Evolutionary conservation across 2,329 filamentous ascomycete species (phyloP).

Genomic region (Nemania sp.): DNA sequence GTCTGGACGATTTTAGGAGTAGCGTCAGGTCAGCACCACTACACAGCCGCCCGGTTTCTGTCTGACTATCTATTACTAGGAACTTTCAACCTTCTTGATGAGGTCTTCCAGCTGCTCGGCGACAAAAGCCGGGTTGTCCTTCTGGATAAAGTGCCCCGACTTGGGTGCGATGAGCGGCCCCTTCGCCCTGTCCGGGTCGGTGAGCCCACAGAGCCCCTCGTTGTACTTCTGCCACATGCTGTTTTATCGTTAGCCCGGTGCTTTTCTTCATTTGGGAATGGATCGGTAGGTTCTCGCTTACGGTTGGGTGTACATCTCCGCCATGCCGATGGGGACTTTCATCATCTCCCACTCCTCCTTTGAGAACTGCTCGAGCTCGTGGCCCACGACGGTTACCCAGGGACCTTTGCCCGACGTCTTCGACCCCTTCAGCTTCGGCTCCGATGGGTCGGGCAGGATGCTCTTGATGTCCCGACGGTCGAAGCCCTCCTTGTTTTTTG

Average conservation of each 20-base stretch:
- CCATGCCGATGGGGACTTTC: constrained; percentile 39
- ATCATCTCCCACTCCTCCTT: constrained; percentile 39
- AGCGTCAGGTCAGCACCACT: too few relatives aligned
- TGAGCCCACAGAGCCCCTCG: constrained; percentile 36
- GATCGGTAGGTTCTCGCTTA: constrained; percentile 26
- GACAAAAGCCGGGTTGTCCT: constrained; percentile 39
- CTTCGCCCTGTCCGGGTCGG: constrained; percentile 33
- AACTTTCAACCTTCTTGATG: constrained; percentile 29
- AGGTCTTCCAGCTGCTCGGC: constrained; percentile 30
- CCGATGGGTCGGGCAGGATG: constrained; percentile 36
- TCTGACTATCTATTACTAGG: neutral
- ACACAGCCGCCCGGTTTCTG: too few relatives aligned
- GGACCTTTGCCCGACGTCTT: constrained; percentile 33
- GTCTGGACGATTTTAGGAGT: too few relatives aligned
- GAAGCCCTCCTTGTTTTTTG: constrained; percentile 39
- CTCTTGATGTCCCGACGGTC: constrained; percentile 34
- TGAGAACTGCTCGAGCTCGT: constrained; percentile 40
- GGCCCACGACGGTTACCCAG: constrained; percentile 39
- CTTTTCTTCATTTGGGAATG: too few relatives aligned
- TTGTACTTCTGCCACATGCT: constrained; percentile 43
- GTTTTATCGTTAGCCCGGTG: constrained; percentile 16
- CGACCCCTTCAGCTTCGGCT: constrained; percentile 36
- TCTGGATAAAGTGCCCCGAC: constrained; percentile 43
- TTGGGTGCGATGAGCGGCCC: constrained; percentile 38
- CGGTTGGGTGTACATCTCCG: constrained; percentile 39